Base-by-base conservation (phyloP, 441 rosid species). In the Viola pubescens region DNA sequence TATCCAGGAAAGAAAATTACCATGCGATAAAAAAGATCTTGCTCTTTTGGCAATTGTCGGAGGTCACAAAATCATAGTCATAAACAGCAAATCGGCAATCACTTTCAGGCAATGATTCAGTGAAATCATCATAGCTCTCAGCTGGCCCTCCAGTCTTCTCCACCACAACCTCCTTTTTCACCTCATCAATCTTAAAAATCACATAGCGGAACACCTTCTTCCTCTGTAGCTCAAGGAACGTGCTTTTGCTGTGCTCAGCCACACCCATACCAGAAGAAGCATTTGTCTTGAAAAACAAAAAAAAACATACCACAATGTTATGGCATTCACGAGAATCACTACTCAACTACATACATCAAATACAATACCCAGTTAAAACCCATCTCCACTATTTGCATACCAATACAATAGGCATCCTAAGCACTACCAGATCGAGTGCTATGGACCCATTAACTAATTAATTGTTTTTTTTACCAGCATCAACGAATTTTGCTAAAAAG, bases 1-100 rank as follows among this genome's bases (percentile, higher is more conserved):
- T 7, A 48, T 16, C 26, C 4, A 34, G 55, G 9, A 11, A 45
- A 67, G 38, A 60, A 54, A 49, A 41, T 65, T 4, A 82, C 88
- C 83, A 82, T 2, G 88, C 80, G 41, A 82, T 76, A 73, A 82
- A 82, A 74, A 82, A 78, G 45, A 80, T 82, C 66, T 74, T 70
- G 83, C 88, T 83, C 68, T 78, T 83, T 53, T 73, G 81, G 70
- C 71, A 67, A 38, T 80, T 78, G 69, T 80, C 85, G 37, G 63
- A 67, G 0, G 85, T 82, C 47, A 82, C 74, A 60, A 78, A 82
- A 67, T 82, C 87, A 47, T 72, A 82, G 66, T 76, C 85, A 65
- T 80, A 82, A 7, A 82, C 75, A 40, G 77, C 81, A 65, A 79
- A 82, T 7, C 82, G 82, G 37, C 84, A 82, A 56, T 82, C 87